Percentiles rank a stretch among this genome's conserved stretches.
Evolutionary conservation across 768 basidiomycete genomes (phyloP).

Genomic region (Phaeotremella skinneri): DNA sequence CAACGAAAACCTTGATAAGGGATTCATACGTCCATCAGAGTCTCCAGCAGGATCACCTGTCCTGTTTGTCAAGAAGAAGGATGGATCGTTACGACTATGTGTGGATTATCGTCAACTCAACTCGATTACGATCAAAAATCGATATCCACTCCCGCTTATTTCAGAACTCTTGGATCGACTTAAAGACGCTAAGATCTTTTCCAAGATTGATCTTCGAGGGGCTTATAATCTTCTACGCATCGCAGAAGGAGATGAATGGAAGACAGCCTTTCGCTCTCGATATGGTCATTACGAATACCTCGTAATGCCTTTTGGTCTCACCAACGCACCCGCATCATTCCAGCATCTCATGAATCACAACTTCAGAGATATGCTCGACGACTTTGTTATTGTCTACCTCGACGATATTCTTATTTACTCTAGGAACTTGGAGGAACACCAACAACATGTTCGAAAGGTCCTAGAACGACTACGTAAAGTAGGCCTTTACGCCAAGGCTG

Average conservation of each 20-base stretch:
- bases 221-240: constrained; percentile 33
- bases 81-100: constrained; percentile 44
- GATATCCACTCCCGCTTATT: constrained; percentile 34
- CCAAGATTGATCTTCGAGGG: constrained; percentile 27
- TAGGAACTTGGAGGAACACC: constrained; percentile 26
- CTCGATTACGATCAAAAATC: constrained; percentile 28
- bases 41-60: constrained; percentile 26
- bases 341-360: constrained; percentile 35
- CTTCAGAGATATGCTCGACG: constrained; percentile 25
- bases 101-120: constrained; percentile 50
- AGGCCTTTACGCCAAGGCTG: constrained; percentile 12
- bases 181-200: constrained; percentile 13
- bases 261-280: constrained; percentile 51
- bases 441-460: constrained; percentile 14
- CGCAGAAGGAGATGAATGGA: constrained; percentile 43
- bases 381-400: constrained; percentile 12
- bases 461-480: constrained; percentile 9
- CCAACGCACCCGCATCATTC: constrained; percentile 36
- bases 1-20: constrained; percentile 50
- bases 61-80: constrained; percentile 54
- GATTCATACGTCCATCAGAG: constrained; percentile 7
- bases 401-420: constrained; percentile 14
- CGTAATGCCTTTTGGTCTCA: constrained; percentile 40
- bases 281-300: constrained; percentile 28
- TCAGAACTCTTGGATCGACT: constrained; percentile 22